phyloP scores from a whole-genome alignment of 1,284 basidiomycete species.

The Cryptococcus deneoformans region DNA sequence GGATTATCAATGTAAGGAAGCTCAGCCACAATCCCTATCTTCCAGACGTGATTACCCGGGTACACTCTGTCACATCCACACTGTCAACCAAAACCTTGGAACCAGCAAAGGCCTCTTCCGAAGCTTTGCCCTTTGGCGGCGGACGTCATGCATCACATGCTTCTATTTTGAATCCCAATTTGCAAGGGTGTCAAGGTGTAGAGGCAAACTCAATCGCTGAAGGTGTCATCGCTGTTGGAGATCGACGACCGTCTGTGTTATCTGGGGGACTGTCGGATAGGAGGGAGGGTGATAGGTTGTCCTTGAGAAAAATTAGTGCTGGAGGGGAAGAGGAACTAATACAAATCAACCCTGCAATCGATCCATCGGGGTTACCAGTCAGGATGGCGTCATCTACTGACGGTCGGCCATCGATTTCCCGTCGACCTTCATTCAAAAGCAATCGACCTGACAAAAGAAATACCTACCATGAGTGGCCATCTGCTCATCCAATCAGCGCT shows the following conservation, averaged over 20 bases:
- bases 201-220: background rate
- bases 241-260: slow-evolving; percentile 7
- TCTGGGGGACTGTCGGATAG: slow-evolving; percentile 4
- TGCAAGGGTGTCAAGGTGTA: background rate
- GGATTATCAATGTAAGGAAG: slow-evolving; percentile 14
- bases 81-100: background rate
- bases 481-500: slow-evolving; percentile 7
- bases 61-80: slow-evolving; percentile 23
- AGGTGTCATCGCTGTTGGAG: slow-evolving; percentile 7
- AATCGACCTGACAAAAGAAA: background rate
- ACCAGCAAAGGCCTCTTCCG: slow-evolving; percentile 7
- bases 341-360: background rate
- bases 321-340: slow-evolving; percentile 15
- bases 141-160: background rate
- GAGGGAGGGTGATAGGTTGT: background rate
- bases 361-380: background rate
- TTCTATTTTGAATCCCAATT: background rate
- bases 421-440: background rate
- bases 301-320: slow-evolving; percentile 13
- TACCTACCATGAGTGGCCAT: background rate
- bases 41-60: slow-evolving; percentile 17
- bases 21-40: slow-evolving; percentile 14
- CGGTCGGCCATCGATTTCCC: background rate
- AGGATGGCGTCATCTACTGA: background rate
- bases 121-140: slow-evolving; percentile 3